Conservation (phyloP, 2,329 filamentous ascomycete genomes). For the Paracoccidioides lutzii region DNA sequence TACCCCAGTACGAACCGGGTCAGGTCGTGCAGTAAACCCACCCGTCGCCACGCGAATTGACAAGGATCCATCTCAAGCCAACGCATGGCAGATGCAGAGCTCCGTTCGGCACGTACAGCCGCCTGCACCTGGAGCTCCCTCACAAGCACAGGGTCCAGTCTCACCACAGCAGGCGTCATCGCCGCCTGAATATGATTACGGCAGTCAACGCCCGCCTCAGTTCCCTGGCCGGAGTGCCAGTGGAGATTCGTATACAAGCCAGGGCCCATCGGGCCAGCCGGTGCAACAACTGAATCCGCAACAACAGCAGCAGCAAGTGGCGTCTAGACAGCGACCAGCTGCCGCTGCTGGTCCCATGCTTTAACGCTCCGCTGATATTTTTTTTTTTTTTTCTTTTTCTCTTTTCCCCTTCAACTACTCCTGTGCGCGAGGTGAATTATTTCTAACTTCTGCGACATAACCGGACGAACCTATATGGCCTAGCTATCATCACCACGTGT, state of each 20-base stretch:
- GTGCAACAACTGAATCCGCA: conserved; percentile 16
- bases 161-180: conserved; percentile 15
- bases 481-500: too few relatives aligned
- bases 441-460: too few relatives aligned
- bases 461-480: too few relatives aligned
- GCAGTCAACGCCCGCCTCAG: conserved; percentile 5
- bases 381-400: neutral
- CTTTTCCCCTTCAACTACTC: neutral
- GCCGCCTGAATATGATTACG: conserved; percentile 5
- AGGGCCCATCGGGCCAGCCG: conserved; percentile 13
- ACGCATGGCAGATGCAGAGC: conserved; percentile 67
- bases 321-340: conserved; percentile 24
- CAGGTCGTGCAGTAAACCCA: conserved; percentile 28
- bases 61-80: conserved; percentile 62
- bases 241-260: conserved; percentile 20
- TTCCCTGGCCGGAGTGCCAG: conserved; percentile 11
- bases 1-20: conserved; percentile 36
- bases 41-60: conserved; percentile 56
- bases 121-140: neutral
- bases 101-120: conserved; percentile 60
- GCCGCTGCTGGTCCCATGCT: conserved; percentile 2
- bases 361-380: neutral
- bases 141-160: neutral
- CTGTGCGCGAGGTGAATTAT: too few relatives aligned
- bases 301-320: conserved; percentile 21